Evolutionary conservation across 345 rosid species (phyloP).

Genomic region (Corchorus capsularis): DNA sequence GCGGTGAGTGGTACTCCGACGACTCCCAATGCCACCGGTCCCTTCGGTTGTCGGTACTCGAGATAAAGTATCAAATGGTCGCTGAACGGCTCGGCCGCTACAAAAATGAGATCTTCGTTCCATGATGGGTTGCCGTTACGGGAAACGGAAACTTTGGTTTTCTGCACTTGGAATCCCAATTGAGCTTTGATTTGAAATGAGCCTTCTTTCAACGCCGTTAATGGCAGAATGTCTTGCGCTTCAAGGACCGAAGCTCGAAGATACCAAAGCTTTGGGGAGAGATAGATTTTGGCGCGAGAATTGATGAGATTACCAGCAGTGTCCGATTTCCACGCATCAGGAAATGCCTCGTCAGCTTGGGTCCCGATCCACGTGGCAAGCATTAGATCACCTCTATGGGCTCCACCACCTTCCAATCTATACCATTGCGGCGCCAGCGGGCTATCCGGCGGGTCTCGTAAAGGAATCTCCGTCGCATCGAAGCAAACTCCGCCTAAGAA

Average conservation of each 20-base stretch:
- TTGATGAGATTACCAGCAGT: constrained; percentile 56
- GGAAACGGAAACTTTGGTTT: constrained; percentile 56
- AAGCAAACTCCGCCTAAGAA: constrained; percentile 86
- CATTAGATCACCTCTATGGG: constrained; percentile 69
- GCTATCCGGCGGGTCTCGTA: constrained; percentile 95
- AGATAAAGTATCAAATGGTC: constrained; percentile 54
- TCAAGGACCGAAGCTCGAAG: constrained; percentile 72
- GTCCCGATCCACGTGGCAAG: constrained; percentile 97
- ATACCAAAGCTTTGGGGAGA: constrained; percentile 90
- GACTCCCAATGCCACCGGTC: constrained; percentile 47
- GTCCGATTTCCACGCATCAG: constrained; percentile 91
- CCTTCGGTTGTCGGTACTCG: constrained; percentile 66
- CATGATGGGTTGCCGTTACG: constrained; percentile 72
- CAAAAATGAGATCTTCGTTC: constrained; percentile 84
- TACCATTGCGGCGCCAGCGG: constrained; percentile 97
- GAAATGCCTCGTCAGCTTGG: constrained; percentile 90
- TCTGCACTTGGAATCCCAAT: constrained; percentile 71
- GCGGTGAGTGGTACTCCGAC: constrained; percentile 46
- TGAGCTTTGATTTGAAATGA: constrained; percentile 71
- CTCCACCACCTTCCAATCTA: constrained; percentile 75
- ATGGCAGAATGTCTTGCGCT: constrained; percentile 63
- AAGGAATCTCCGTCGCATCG: constrained; percentile 74
- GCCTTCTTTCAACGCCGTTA: constrained; percentile 51
- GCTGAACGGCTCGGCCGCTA: constrained; percentile 75
- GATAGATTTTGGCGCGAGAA: constrained; percentile 73